phyloP scores from a whole-genome alignment of 1,139 yeast genomes.

The Eremothecium gossypii region DNA sequence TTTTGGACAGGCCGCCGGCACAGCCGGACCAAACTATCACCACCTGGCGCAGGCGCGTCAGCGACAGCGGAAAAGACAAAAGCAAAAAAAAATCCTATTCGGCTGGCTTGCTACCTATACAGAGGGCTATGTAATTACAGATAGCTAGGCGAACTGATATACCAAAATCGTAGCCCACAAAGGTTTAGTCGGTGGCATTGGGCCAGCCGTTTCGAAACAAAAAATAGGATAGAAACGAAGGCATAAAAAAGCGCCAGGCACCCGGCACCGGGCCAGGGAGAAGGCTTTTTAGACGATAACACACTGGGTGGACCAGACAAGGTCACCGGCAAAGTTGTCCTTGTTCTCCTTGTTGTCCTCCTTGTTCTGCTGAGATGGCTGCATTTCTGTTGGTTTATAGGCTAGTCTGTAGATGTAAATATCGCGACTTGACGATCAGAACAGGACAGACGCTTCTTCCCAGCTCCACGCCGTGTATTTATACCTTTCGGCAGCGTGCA shows the following conservation, averaged over 20 bases:
- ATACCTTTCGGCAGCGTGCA: background rate
- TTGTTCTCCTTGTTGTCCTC: conserved; percentile 23
- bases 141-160: too few relatives aligned
- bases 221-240: conserved; percentile 13
- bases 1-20: too few relatives aligned
- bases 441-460: too few relatives aligned
- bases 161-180: too few relatives aligned
- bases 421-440: too few relatives aligned
- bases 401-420: background rate
- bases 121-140: too few relatives aligned
- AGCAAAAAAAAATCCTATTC: too few relatives aligned
- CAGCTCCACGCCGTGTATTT: background rate
- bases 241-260: background rate
- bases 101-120: too few relatives aligned
- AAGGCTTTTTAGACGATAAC: conserved; percentile 15
- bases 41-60: too few relatives aligned
- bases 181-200: too few relatives aligned
- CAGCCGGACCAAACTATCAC: too few relatives aligned
- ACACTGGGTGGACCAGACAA: conserved; percentile 18
- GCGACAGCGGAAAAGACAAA: too few relatives aligned
- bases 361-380: conserved; percentile 19
- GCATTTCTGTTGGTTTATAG: conserved; percentile 12
- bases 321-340: conserved; percentile 20
- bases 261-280: background rate
- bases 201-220: conserved; percentile 4